Evolutionary conservation across 1,139 yeast species (phyloP).

Genomic region (Wickerhamomyces sp.): DNA sequence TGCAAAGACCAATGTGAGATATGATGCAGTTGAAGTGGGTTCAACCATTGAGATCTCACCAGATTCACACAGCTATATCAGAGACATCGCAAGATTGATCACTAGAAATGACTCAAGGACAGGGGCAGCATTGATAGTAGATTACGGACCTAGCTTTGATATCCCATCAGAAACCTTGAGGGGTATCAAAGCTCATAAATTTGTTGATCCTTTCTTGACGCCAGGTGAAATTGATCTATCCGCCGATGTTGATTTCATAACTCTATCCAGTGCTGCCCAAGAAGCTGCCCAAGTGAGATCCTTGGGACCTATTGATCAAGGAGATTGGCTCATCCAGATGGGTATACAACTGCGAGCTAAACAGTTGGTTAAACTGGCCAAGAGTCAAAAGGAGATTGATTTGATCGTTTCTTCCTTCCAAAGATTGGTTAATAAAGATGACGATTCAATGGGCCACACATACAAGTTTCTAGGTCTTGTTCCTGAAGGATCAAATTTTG

Average conservation of each 20-base stretch:
- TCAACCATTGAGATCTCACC: slow-evolving; percentile 72
- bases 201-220: slow-evolving; percentile 68
- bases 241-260: slow-evolving; percentile 76
- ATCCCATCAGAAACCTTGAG: slow-evolving; percentile 68
- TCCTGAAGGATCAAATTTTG: slow-evolving; percentile 31
- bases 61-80: slow-evolving; percentile 55
- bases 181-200: slow-evolving; percentile 67
- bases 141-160: slow-evolving; percentile 62
- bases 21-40: slow-evolving; percentile 46
- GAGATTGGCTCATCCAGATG: slow-evolving; percentile 72
- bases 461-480: slow-evolving; percentile 69
- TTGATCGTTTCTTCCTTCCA: slow-evolving; percentile 52
- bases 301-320: slow-evolving; percentile 68
- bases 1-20: slow-evolving; percentile 51
- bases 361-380: slow-evolving; percentile 37
- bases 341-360: slow-evolving; percentile 74
- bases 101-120: slow-evolving; percentile 26
- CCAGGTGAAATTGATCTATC: slow-evolving; percentile 85
- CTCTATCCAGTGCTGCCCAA: slow-evolving; percentile 37
- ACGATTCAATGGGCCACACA: slow-evolving; percentile 68
- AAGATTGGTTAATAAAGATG: slow-evolving; percentile 59
- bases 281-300: slow-evolving; percentile 28
- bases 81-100: slow-evolving; percentile 41
- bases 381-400: slow-evolving; percentile 33
- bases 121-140: slow-evolving; percentile 73